Evolutionary conservation across 169 alveolate genomes (phyloP), one percentile per base, ranked within the genome.

Genomic region (Cryptosporidium baileyi): DNA sequence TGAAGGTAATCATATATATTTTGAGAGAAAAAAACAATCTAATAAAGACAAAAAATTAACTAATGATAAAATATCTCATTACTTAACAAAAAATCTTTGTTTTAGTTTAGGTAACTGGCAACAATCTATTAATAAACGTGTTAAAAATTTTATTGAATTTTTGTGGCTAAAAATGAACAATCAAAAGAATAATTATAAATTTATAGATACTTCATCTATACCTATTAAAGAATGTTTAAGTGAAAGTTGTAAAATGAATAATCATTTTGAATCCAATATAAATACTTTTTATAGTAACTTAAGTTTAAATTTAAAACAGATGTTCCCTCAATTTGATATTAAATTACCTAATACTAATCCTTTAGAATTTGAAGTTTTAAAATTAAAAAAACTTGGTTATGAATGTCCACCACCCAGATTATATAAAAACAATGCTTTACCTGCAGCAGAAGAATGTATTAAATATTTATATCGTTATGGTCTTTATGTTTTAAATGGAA

Each of bases 401-500:
- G 67, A 74, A n/a, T 74, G 85, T 32, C 67, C 57, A 11, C 67
- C 67, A 38, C 80, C 80, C 7, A 74, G 41, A 38, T 22, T 60
- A 7, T 13, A 8, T 22, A 40, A 57, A 74, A 74, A 59, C 36
- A 67, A 74, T 17, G 85, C 52, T 13, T 15, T 74, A 13, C 85
- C 67, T 0, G 36, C 67, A 4, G 85, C 67, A 32, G 47, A 38
- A 1, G 67, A 74, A 24, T 74, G 85, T 17, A 57, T 74, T 19
- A 13, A 45, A 30, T 74, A 74, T 57, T 24, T 74, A 17, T 74
- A 74, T 38, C 43, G 85, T n/a, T 74, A 74, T 74, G 85, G 85
- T 13, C 59, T 74, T 32, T 74, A 74, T 57, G 54, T 74, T 34
- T 51, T 40, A 60, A 74, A 74, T 26, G 85, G 85, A 2, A 36